Base-by-base conservation (phyloP, 1,139 yeast species). In the Hemisphaericaspora xylofermentans region DNA sequence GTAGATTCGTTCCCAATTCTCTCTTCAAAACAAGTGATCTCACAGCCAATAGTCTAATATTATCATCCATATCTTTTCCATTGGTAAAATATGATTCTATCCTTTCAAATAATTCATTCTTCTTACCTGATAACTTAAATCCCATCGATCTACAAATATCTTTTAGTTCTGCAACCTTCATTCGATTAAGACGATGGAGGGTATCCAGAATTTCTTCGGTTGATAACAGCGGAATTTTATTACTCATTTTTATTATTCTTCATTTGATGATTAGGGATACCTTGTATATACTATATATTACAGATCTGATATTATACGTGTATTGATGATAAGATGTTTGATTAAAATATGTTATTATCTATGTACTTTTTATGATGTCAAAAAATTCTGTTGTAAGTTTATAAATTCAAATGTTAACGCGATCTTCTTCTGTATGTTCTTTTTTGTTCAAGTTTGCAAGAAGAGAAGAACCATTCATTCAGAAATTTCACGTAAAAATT, bases 21-120 rank as follows among this genome's bases (percentile, higher is more conserved):
- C 72, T 66, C 47, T 69, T 71, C 26, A 64, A 51, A 4, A 78
- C 67, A 19, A 79, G 47, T 17, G 71, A 61, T 26, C 71, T 60
- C 10, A 78, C 56, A 1, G 82, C 73, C 38, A 68, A 54, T 16
- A 78, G 57, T 30, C 76, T 58, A 38, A 68, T 60, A 9, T 61
- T 57, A 45, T 78, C 82, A 14, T 60, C 45, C 13, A 53, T 53
- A 14, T 60, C 61, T 36, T 48, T 52, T 1, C 76, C 71, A 29
- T 63, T 63, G 24, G 61, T 61, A 28, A 77, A 48, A 49, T 61
- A 71, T 12, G 61, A 61, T 36, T 60, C 57, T 12, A 81, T 55
- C 35, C 84, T 61, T 19, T 71, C 76, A 38, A 70, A 68, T 13
- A 81, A 53, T 26, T 78, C 82, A 10, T 68, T 67, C 54, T 80